A percentile compares a stretch with the other conserved stretches of the same genome.
Evolutionary conservation across 129 eudicot species (phyloP).

Genomic region (Tagetes patula): DNA sequence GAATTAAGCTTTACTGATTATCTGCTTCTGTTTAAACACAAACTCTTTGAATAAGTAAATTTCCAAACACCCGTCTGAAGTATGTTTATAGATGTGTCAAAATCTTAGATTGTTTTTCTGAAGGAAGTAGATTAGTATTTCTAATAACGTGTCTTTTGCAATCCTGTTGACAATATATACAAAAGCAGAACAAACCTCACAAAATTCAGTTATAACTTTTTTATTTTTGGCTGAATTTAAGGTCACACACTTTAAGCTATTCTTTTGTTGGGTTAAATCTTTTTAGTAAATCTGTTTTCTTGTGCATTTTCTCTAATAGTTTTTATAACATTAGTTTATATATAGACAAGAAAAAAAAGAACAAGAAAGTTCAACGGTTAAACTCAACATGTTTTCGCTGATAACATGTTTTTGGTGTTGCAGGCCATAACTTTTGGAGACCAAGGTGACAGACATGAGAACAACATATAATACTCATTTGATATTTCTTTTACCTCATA

Average conservation of each 20-base stretch:
- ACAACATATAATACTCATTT: slow-evolving; percentile 10
- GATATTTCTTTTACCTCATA: slow-evolving; percentile 22
- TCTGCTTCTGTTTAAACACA: not conserved
- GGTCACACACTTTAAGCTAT: not conserved
- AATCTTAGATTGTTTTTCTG: not conserved
- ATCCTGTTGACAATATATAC: not conserved
- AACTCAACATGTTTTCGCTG: not conserved
- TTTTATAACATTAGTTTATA: not conserved
- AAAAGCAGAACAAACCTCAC: not conserved
- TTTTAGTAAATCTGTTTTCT: not conserved
- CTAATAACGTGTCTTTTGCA: not conserved
- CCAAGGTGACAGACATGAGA: slow-evolving; percentile 59
- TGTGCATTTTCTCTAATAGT: not conserved
- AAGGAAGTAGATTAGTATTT: not conserved
- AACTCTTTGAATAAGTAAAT: not conserved
- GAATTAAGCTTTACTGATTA: not conserved
- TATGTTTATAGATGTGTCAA: not conserved
- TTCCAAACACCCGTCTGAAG: not conserved
- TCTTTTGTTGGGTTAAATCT: not conserved
- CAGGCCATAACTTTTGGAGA: slow-evolving; percentile 83
- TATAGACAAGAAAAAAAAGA: not conserved
- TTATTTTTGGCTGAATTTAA: not conserved
- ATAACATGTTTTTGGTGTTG: slow-evolving; percentile 7
- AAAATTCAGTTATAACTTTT: no score
- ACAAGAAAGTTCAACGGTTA: not conserved